Percentiles rank a stretch among this genome's conserved stretches.
Conservation (phyloP, 345 rosid genomes). For the Melastoma malabathricum region DNA sequence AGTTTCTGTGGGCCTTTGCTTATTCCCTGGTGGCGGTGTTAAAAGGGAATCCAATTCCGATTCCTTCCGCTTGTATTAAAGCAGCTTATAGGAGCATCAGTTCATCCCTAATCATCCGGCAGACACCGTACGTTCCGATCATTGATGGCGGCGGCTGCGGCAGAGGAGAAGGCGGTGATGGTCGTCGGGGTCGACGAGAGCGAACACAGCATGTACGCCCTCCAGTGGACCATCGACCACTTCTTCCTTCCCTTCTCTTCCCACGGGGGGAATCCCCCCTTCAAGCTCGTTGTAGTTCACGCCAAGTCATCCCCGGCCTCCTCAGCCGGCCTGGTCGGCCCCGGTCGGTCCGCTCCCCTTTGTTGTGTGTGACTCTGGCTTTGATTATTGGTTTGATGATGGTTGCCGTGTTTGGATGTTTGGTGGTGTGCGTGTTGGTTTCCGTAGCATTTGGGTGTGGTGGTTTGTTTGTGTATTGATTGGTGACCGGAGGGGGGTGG, state of each 20-base stretch:
- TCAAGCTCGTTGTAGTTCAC: constrained; percentile 37
- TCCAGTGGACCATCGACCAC: constrained; percentile 40
- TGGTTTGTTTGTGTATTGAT: neutral
- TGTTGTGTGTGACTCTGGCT: too few relatives aligned
- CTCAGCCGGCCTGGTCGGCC: constrained; percentile 24
- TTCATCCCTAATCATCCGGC: too few relatives aligned
- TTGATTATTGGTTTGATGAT: too few relatives aligned
- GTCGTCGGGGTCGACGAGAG: constrained; percentile 42
- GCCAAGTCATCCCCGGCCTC: constrained; percentile 28
- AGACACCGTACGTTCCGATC: too few relatives aligned
- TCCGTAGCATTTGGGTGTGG: neutral
- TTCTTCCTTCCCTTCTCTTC: constrained; percentile 29
- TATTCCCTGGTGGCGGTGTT: too few relatives aligned
- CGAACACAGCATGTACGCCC: constrained; percentile 34
- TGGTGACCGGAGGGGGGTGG: neutral
- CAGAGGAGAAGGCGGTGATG: constrained; percentile 20
- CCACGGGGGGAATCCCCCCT: constrained; percentile 8
- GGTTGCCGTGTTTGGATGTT: too few relatives aligned
- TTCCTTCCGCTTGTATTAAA: too few relatives aligned
- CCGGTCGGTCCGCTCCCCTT: constrained; percentile 17
- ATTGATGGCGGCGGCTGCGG: constrained; percentile 2
- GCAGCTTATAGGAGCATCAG: too few relatives aligned
- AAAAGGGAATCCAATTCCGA: too few relatives aligned
- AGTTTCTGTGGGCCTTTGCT: too few relatives aligned
- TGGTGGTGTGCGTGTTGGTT: too few relatives aligned